These are phyloP conservation scores for Cercospora sesami DNA, from an alignment of 2,329 filamentous ascomycete species.

Conservation along the genomic window DNA sequence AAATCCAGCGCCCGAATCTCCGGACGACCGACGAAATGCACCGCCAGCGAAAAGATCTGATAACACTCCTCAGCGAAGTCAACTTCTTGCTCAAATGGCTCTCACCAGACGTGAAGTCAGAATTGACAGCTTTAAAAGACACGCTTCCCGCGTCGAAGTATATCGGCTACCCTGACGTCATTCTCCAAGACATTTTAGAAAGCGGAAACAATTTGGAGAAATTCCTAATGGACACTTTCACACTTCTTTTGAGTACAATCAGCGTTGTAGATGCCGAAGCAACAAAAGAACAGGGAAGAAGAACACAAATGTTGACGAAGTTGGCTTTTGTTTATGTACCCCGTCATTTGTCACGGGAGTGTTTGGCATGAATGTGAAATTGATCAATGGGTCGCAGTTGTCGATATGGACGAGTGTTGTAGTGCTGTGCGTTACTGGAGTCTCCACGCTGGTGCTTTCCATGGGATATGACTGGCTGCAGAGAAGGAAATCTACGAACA, in stretches of 20 bases:
- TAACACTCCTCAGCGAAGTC: neutral
- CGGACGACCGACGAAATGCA: neutral
- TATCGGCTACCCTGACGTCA: neutral
- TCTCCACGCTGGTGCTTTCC: neutral
- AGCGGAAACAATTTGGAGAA: neutral
- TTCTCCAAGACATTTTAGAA: neutral
- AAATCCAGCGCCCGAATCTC: neutral
- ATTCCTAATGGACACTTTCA: neutral
- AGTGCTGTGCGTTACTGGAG: neutral
- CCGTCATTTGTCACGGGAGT: neutral
- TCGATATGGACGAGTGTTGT: neutral
- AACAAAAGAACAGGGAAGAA: neutral
- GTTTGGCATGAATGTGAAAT: neutral
- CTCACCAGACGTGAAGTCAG: neutral
- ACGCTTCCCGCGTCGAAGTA: neutral
- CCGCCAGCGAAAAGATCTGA: neutral
- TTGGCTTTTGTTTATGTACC: neutral
- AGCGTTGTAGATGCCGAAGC: neutral
- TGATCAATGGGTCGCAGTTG: neutral
- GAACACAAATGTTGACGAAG: neutral
- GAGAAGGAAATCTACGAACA: neutral
- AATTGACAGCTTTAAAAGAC: neutral
- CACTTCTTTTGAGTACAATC: neutral
- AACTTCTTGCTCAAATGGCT: neutral
- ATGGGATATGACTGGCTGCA: neutral